Percentiles rank a stretch among this genome's conserved stretches.
These are phyloP conservation scores for Phytophthora uliginosa DNA, from an alignment of 352 stramenopile species.

Conservation along the genomic window DNA sequence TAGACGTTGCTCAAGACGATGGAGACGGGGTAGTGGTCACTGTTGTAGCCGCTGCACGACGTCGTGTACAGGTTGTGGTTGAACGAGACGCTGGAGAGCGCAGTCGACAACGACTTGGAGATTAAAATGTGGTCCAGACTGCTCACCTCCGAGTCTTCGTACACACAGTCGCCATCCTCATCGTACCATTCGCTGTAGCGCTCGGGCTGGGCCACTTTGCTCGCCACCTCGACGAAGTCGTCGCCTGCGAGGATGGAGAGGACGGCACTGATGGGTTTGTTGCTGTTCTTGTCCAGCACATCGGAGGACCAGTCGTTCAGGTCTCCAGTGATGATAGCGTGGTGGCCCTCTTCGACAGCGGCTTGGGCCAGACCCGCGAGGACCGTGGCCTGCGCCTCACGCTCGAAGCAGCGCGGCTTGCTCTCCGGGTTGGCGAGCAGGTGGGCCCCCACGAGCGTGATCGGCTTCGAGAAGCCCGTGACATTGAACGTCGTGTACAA, in stretches of 20 bases:
- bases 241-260: constrained; percentile 56
- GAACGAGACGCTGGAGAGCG: constrained; percentile 55
- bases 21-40: constrained; percentile 66
- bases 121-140: constrained; percentile 75
- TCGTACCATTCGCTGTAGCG: constrained; percentile 77
- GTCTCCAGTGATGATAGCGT: constrained; percentile 75
- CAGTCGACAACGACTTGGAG: constrained; percentile 54
- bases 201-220: constrained; percentile 44
- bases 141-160: constrained; percentile 54
- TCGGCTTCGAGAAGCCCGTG: constrained; percentile 67
- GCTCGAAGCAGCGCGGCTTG: constrained; percentile 65
- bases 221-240: constrained; percentile 59
- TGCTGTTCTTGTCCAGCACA: constrained; percentile 70
- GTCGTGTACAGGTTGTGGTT: constrained; percentile 62
- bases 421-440: constrained; percentile 69
- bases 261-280: constrained; percentile 64
- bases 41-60: constrained; percentile 67
- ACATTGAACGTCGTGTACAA: constrained; percentile 81
- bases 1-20: constrained; percentile 34
- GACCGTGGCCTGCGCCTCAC: constrained; percentile 72
- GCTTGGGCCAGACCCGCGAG: constrained; percentile 52
- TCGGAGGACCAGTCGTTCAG: constrained; percentile 72
- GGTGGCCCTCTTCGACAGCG: constrained; percentile 51
- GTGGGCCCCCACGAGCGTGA: constrained; percentile 74
- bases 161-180: constrained; percentile 72